phyloP scores from a whole-genome alignment of 2,329 filamentous ascomycete genomes.

The Sclerotinia trifoliorum region DNA sequence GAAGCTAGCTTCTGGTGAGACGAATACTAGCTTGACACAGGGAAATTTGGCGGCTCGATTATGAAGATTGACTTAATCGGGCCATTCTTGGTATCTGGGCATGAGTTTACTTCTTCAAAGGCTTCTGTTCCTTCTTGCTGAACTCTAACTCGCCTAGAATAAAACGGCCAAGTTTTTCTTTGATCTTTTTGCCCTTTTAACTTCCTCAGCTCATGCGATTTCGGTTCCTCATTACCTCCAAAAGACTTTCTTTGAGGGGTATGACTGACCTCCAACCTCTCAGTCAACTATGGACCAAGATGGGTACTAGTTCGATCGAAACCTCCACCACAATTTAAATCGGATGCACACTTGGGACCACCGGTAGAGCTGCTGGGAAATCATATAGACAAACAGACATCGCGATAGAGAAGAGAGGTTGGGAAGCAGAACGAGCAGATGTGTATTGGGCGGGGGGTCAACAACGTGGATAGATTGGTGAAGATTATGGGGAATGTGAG shows the following conservation, averaged over 20 bases:
- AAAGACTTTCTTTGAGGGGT: not conserved
- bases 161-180: not conserved
- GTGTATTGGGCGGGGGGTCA: constrained; percentile 2
- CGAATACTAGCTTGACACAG: not conserved
- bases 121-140: not conserved
- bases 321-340: constrained; percentile 9
- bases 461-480: not conserved
- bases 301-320: not conserved
- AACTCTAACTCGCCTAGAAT: not conserved
- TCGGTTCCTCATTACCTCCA: no score
- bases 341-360: not conserved
- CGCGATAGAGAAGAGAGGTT: not conserved
- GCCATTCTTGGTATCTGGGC: not conserved
- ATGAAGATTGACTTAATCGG: not conserved
- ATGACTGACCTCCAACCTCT: not conserved
- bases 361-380: not conserved
- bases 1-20: not conserved
- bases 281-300: not conserved
- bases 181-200: not conserved
- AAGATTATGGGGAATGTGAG: not conserved
- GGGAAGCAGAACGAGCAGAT: not conserved
- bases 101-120: not conserved
- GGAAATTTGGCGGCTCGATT: not conserved
- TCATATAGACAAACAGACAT: constrained; percentile 2
- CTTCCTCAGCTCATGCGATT: not conserved